Base-by-base conservation (phyloP, 441 rosid genomes). In the Erysimum cheiri region DNA sequence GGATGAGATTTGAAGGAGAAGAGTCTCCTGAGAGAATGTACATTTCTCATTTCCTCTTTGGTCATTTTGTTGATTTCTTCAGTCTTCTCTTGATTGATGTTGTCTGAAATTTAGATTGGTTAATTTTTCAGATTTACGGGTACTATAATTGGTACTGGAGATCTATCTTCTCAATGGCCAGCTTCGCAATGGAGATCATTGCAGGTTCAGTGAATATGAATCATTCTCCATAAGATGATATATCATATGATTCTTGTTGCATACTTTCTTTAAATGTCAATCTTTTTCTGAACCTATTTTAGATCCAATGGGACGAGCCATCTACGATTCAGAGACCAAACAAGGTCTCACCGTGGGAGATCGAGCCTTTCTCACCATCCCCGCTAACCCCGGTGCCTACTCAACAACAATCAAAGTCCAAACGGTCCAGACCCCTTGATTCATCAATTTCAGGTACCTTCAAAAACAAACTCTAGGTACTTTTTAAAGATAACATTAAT, bases 1-100 rank as follows among this genome's bases (percentile, higher is more conserved):
- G 89, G 82, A 91, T 92, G 99, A 89, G 90, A 81, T 95, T 95
- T 71, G 99, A 95, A 78, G 97, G 91, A 35, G 98, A 95, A 64
- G 99, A 95, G 78, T 83, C 91, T 63, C 89, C 93, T 70, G 99
- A 95, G 77, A 89, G 91, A 85, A 85, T 93, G 99, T 92, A 71
- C 3, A 44, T 59, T 53, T 48, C 28, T 43, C 8, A 11, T 43
- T 54, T 33, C 17, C 44, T 72, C 44, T 46, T 36, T 69, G 12
- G 3, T 69, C 43, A 24, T 41, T 29, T 29, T 32, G 43, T 36
- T 35, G 36, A 9, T 61, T 28, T 60, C 59, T 43, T 48, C 12
- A 40, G 71, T 61, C 64, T 12, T 33, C 8, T 43, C 35, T 53
- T 44, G 10, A 66, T 32, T 41, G 11, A 19, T 58, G 11, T 31